Evolutionary conservation across 768 basidiomycete genomes (phyloP).

Genomic region (Trametopsis cervina): DNA sequence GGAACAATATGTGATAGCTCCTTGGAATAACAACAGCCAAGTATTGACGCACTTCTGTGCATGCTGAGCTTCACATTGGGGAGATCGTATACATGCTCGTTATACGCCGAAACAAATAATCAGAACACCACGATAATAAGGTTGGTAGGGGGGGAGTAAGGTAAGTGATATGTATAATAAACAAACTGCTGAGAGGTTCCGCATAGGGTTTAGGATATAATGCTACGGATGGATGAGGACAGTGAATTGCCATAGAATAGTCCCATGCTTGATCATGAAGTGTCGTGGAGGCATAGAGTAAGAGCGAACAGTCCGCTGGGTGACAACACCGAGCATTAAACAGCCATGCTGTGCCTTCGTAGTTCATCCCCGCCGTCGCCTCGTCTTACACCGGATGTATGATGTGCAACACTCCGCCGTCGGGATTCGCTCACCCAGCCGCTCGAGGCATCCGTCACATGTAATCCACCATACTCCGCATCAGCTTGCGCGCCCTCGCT

Average conservation of each 20-base stretch:
- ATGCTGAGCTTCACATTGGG: too few relatives aligned
- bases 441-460: conserved; percentile 12
- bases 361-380: conserved; percentile 41
- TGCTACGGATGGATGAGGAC: not conserved
- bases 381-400: conserved; percentile 20
- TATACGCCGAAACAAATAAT: too few relatives aligned
- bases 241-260: not conserved
- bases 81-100: too few relatives aligned
- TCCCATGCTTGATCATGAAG: not conserved
- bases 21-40: too few relatives aligned
- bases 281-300: too few relatives aligned
- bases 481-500: conserved; percentile 70
- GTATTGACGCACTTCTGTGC: too few relatives aligned
- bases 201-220: conserved; percentile 1
- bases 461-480: conserved; percentile 43
- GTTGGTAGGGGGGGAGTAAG: too few relatives aligned
- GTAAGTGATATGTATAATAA: conserved; percentile 7
- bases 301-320: not conserved
- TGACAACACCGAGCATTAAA: too few relatives aligned
- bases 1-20: too few relatives aligned
- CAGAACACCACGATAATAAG: too few relatives aligned
- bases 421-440: conserved; percentile 51
- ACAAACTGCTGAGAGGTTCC: conserved; percentile 1
- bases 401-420: conserved; percentile 32
- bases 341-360: conserved; percentile 62